phyloP scores from a whole-genome alignment of 768 basidiomycete species.

The Coprinopsis sp. region DNA sequence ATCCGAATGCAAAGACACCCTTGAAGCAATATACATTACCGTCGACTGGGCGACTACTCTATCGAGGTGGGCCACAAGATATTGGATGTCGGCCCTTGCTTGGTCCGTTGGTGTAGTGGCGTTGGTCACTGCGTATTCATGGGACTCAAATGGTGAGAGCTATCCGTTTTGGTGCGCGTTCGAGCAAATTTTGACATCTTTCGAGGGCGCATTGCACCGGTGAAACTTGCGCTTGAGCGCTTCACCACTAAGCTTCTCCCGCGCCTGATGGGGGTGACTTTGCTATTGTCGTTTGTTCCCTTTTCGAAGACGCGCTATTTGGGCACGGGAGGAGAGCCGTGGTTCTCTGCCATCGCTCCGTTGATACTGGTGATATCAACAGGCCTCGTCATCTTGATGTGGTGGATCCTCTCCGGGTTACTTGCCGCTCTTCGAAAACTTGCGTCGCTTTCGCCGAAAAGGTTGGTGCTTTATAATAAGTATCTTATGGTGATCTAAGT shows the following conservation, averaged over 20 bases:
- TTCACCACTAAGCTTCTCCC: constrained; percentile 39
- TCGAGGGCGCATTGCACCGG: constrained; percentile 41
- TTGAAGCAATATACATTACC: constrained; percentile 41
- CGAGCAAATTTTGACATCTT: background rate
- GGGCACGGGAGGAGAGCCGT: constrained; percentile 50
- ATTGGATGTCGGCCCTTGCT: constrained; percentile 62
- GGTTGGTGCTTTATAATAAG: constrained; percentile 30
- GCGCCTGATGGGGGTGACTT: constrained; percentile 38
- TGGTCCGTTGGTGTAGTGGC: constrained; percentile 75
- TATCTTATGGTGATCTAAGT: too few species aligned
- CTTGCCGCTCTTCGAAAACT: constrained; percentile 42
- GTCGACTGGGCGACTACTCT: constrained; percentile 71
- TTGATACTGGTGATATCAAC: constrained; percentile 53
- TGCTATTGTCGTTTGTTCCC: constrained; percentile 51
- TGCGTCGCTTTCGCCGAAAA: constrained; percentile 25
- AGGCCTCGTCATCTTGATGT: constrained; percentile 60
- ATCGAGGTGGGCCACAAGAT: constrained; percentile 69
- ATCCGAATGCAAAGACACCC: constrained; percentile 38
- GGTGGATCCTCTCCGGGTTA: constrained; percentile 47
- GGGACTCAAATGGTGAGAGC: constrained; percentile 34
- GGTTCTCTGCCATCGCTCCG: constrained; percentile 50
- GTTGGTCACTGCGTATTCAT: constrained; percentile 50
- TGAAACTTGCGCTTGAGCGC: constrained; percentile 42
- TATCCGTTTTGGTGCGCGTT: background rate
- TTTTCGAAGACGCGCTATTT: constrained; percentile 51